Conservation (phyloP, 1,284 basidiomycete genomes). For the Cryptococcus wingfieldii region DNA sequence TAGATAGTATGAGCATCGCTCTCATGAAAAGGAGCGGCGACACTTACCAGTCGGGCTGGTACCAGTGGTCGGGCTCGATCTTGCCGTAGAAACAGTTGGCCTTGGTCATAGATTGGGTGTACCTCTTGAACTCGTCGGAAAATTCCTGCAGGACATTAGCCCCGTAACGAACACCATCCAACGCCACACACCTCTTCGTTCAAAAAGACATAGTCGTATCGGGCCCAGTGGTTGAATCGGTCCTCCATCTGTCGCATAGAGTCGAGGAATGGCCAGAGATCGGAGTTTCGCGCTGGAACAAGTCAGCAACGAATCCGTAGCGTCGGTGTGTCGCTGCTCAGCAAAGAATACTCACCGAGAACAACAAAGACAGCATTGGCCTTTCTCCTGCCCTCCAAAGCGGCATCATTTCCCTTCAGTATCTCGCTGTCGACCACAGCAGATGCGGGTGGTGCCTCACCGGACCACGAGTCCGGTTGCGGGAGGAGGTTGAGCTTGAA, state of each 20-base stretch:
- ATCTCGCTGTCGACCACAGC: constrained; percentile 27
- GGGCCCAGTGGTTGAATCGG: constrained; percentile 70
- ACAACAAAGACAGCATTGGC: constrained; percentile 84
- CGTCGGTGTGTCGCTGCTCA: neutral
- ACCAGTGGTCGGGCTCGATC: constrained; percentile 77
- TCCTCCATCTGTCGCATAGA: constrained; percentile 51
- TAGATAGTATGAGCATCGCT: constrained; percentile 3
- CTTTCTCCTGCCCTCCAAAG: constrained; percentile 48
- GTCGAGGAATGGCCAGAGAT: constrained; percentile 64
- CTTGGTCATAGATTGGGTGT: constrained; percentile 61
- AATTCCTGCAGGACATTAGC: constrained; percentile 51
- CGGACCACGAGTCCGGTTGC: constrained; percentile 8
- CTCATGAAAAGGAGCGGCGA: neutral
- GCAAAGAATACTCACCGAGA: constrained; percentile 50
- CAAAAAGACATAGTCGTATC: constrained; percentile 81
- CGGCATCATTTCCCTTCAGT: constrained; percentile 18
- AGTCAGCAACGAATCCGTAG: neutral
- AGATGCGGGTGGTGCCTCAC: constrained; percentile 11
- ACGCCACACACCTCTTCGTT: constrained; percentile 59
- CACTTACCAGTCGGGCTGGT: constrained; percentile 64
- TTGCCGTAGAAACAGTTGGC: constrained; percentile 71
- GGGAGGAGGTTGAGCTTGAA: constrained; percentile 15
- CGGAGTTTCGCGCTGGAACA: constrained; percentile 65
- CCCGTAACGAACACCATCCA: neutral
- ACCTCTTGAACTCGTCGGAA: constrained; percentile 71